Percentiles rank a stretch among this genome's conserved stretches.
Conservation (phyloP, 2,329 filamentous ascomycete genomes). For the Setomelanomma holmii region DNA sequence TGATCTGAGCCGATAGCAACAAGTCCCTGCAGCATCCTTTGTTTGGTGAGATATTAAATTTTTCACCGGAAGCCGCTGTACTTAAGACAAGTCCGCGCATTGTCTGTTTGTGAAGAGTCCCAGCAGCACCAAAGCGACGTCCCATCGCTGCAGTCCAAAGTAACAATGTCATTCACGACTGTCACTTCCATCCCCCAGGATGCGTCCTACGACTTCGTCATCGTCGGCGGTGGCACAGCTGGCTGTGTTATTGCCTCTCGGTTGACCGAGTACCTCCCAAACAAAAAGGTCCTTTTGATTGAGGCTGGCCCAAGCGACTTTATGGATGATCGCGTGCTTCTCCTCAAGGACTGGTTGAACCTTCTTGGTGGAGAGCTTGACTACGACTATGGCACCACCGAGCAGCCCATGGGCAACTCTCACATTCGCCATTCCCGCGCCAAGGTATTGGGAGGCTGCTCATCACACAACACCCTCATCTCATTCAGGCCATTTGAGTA, state of each 20-base stretch:
- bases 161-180: conserved; percentile 57
- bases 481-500: conserved; percentile 92
- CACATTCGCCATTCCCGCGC: conserved; percentile 90
- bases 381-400: conserved; percentile 88
- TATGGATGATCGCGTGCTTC: conserved; percentile 84
- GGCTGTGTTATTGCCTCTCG: conserved; percentile 84
- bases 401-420: conserved; percentile 91
- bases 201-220: conserved; percentile 79
- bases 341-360: conserved; percentile 85
- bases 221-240: conserved; percentile 85
- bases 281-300: conserved; percentile 81
- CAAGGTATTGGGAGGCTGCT: conserved; percentile 91
- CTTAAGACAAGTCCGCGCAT: conserved; percentile 1
- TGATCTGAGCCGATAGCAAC: conserved; percentile 6
- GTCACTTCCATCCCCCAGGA: conserved; percentile 66
- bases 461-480: conserved; percentile 92
- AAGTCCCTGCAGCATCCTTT: not conserved
- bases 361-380: conserved; percentile 85
- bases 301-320: conserved; percentile 91
- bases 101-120: not conserved
- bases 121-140: not conserved
- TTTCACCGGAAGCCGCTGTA: not conserved
- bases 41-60: conserved; percentile 4
- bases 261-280: conserved; percentile 81
- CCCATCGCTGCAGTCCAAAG: conserved; percentile 2